Base-by-base conservation (phyloP, 2,329 filamentous ascomycete species). In the Aspergillus ruber region DNA sequence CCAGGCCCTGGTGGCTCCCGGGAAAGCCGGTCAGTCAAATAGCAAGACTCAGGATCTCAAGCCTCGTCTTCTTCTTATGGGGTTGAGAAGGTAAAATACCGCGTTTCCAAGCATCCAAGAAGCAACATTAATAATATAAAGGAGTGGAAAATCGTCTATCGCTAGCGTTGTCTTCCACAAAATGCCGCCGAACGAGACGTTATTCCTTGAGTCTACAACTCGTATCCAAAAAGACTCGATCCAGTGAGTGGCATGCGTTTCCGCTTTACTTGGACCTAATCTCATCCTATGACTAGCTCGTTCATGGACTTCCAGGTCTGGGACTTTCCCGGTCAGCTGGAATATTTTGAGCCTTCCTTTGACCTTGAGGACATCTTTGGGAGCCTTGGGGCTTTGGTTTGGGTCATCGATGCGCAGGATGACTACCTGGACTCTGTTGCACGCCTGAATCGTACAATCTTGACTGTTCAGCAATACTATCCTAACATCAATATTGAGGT, bases 281-380 rank as follows among this genome's bases (percentile, higher is more conserved):
- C 12, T 20, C 17, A 51, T 49, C 35, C 33, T 21, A 21, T 47
- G 47, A 29, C 45, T 49, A 96, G 90, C 58, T 97, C 93, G 3
- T 97, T 98, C 66, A 96, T 97, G 90, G 91, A 97, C 65, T 96
- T 97, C 58, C 91, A 97, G 71, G 88, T 96, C 42, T 96, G 90
- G 88, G 93, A 98, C 65, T 90, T 98, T 49, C 93, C 93, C 2
- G 90, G 91, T 20, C 90, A 97, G 70, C 82, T 97, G 55, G 88
- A 96, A 71, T 94, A 95, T 60, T 84, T 94, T 50, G 89, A 93
- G 61, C 84, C 88, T 3, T 85, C 83, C 42, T 95, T 95, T 61
- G 90, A 97, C 65, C 85, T 93, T 53, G 89, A 95, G 59, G 85
- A 88, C 61, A 91, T 97, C 61, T 98, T 98, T 68, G 87, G 89